A percentile compares a stretch with the other conserved stretches of the same genome.
Conservation (phyloP, 2,329 filamentous ascomycete genomes). For the Aspergillus floridensis region DNA sequence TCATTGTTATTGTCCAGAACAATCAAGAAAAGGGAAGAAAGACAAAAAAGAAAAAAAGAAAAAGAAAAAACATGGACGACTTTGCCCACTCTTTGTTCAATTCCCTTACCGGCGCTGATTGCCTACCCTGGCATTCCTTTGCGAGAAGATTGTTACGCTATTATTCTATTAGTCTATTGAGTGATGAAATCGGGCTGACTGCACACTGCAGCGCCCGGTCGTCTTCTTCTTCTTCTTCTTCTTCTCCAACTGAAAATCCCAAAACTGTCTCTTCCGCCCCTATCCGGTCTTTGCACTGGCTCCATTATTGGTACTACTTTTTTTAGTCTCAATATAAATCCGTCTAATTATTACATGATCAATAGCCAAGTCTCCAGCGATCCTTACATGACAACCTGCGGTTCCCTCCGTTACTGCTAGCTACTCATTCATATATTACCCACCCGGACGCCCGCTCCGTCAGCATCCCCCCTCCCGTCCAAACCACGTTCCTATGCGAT, state of each 20-base stretch:
- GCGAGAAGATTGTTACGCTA: not conserved
- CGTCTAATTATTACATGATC: not conserved
- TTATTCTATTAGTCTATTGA: not conserved
- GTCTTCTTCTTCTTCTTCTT: too few relatives aligned
- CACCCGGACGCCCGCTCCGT: not conserved
- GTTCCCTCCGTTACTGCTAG: not conserved
- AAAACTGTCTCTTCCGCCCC: not conserved
- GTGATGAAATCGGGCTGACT: not conserved
- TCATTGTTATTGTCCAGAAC: not conserved
- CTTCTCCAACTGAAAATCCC: too few relatives aligned
- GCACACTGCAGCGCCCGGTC: too few relatives aligned
- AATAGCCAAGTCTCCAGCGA: not conserved
- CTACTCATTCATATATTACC: not conserved
- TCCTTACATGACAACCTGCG: conserved; percentile 1
- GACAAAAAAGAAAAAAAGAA: not conserved
- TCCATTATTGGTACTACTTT: not conserved
- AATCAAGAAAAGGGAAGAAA: not conserved
- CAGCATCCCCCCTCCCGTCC: not conserved
- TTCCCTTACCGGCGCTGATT: not conserved
- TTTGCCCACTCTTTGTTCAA: not conserved
- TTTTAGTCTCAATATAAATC: not conserved
- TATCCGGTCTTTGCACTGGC: not conserved
- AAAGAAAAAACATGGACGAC: not conserved
- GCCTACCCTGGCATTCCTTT: not conserved
- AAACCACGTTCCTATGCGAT: conserved; percentile 17